Base-by-base conservation (phyloP, 352 stramenopile species). In the Globisporangium takayamanum region DNA sequence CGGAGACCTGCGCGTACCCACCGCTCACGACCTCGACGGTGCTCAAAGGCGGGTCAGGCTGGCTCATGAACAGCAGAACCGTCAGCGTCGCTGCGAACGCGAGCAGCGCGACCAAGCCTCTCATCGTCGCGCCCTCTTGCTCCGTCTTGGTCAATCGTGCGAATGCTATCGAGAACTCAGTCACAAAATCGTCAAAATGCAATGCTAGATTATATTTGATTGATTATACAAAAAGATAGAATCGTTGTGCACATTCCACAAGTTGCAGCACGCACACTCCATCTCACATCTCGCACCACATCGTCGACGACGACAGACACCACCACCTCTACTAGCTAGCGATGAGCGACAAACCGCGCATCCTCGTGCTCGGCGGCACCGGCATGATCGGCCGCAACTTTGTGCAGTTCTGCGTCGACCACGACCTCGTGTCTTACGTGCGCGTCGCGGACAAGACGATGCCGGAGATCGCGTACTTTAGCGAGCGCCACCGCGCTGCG, bases 361-460 rank as follows among this genome's bases (percentile, higher is more conserved):
- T 95, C 62, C 65, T 95, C 61, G 82, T 95, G 66, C 80, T 95
- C 25, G 86, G 86, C 48, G 86, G 86, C 64, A 73, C 76, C 60
- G 86, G 86, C 55, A 92, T 93, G 80, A 88, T 95, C 54, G 86
- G 86, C 60, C 80, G 86, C 64, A 95, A 93, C 76, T 91, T 95
- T 50, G 80, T 94, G 52, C 75, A 92, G 68, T 86, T 78, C 64
- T 82, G 82, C 48, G 63, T 95, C 20, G 80, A 89, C 63, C 68
- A 77, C 28, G 79, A 92, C 52, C 55, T 93, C 15, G 75, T 71
- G 52, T 73, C 74, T 11, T 67, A 68, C 59, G 85, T 95, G 55
- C 82, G 84, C 48, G 81, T 95, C 55, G 82, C 80, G 37, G 86
- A 95, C 72, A 95, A 95, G 69, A 88, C 84, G 20, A 88, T 92